Evolutionary conservation across 768 basidiomycete genomes (phyloP).

Genomic region (Suillus alpinus): DNA sequence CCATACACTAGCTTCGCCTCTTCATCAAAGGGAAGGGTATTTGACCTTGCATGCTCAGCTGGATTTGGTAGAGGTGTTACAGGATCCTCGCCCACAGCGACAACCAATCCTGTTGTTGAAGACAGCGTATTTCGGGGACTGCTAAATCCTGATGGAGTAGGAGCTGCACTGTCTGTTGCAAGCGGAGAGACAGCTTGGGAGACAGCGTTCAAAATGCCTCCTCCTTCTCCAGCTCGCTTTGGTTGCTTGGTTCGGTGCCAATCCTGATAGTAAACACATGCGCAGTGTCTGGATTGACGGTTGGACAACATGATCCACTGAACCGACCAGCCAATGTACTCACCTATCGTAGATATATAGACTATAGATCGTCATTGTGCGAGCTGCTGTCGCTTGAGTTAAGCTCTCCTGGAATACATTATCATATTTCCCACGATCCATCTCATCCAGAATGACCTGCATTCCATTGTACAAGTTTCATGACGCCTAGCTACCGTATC

Average conservation of each 20-base stretch:
- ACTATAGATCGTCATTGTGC: constrained; percentile 80
- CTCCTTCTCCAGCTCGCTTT: constrained; percentile 65
- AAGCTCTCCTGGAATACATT: background rate
- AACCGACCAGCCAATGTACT: constrained; percentile 19
- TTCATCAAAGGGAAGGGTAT: constrained; percentile 87
- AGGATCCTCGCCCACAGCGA: constrained; percentile 54
- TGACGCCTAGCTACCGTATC: background rate
- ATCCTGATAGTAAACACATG: constrained; percentile 92
- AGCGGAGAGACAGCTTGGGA: constrained; percentile 59
- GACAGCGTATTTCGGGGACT: constrained; percentile 68
- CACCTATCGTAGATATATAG: constrained; percentile 93
- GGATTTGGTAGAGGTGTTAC: constrained; percentile 16
- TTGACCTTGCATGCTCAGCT: constrained; percentile 30
- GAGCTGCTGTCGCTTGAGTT: background rate
- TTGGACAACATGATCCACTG: constrained; percentile 5
- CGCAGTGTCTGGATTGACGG: constrained; percentile 66
- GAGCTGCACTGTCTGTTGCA: constrained; percentile 26
- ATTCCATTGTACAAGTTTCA: background rate
- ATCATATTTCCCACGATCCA: background rate
- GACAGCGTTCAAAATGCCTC: constrained; percentile 73
- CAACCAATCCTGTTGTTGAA: constrained; percentile 63
- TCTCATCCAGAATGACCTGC: background rate
- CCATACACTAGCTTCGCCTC: constrained; percentile 98
- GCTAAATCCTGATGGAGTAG: constrained; percentile 39
- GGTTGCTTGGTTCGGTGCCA: constrained; percentile 82